Conservation (phyloP, 106 monocot species). For the Dioscorea zingiberensis region DNA sequence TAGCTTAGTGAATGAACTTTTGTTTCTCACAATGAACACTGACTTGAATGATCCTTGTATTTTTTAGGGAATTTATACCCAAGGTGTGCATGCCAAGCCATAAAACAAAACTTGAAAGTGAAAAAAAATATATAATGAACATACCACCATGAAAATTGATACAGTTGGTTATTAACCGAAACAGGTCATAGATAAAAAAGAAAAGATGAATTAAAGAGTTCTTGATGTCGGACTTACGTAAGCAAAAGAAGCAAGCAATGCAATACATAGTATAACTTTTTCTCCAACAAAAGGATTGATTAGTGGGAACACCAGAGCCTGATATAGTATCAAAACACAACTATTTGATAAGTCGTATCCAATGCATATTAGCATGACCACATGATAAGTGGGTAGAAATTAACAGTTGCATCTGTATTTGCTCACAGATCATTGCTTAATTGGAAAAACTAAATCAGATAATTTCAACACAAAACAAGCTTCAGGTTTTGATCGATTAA, state of each 20-base stretch:
- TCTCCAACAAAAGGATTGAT: constrained; percentile 52
- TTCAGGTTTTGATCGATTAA: no score
- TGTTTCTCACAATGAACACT: no score
- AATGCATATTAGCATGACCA: no score
- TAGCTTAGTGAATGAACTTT: neutral
- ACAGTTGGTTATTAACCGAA: no score
- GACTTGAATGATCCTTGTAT: no score
- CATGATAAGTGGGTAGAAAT: no score
- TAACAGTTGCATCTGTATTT: no score
- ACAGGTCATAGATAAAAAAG: neutral
- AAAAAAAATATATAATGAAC: neutral
- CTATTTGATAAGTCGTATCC: no score
- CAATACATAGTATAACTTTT: constrained; percentile 54
- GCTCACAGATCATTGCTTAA: no score
- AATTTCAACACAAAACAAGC: no score
- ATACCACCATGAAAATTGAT: neutral
- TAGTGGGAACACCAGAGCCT: constrained; percentile 73
- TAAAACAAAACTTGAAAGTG: constrained; percentile 56
- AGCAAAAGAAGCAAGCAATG: constrained; percentile 39
- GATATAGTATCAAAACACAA: neutral
- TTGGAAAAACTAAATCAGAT: no score
- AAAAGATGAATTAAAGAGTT: neutral
- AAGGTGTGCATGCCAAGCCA: constrained; percentile 80
- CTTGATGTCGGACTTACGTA: constrained; percentile 42
- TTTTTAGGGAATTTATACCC: constrained; percentile 36